Percentiles rank a stretch among this genome's conserved stretches.
Conservation (phyloP, 108 stramenopile species). For the Nitzschia inconspicua region DNA sequence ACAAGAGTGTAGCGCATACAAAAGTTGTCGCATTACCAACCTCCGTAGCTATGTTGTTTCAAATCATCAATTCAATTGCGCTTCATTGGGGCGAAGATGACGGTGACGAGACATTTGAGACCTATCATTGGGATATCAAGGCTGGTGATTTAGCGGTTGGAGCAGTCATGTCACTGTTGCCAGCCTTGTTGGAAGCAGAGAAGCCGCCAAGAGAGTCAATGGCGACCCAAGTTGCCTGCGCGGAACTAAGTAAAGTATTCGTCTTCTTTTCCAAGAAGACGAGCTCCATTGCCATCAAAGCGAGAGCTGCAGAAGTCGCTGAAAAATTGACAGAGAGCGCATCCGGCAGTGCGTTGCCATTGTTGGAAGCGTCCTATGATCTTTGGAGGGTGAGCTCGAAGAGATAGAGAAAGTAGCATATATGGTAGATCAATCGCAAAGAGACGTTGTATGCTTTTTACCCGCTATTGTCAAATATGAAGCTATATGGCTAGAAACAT, state of each 20-base stretch:
- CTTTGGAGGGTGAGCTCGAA: no score
- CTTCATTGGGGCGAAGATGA: slow-evolving; percentile 26
- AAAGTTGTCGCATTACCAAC: slow-evolving; percentile 39
- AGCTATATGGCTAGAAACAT: no score
- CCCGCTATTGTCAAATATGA: no score
- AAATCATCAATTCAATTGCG: slow-evolving; percentile 29
- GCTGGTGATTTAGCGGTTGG: slow-evolving; percentile 27
- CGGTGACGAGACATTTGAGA: background rate
- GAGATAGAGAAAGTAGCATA: no score
- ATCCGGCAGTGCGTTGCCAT: slow-evolving; percentile 7
- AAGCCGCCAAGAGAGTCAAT: slow-evolving; percentile 8
- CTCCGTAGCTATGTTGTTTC: slow-evolving; percentile 24
- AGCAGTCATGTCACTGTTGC: slow-evolving; percentile 17
- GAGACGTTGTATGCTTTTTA: no score
- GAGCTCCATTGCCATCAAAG: slow-evolving; percentile 19
- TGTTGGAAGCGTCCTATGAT: slow-evolving; percentile 32
- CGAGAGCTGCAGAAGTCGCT: slow-evolving; percentile 18
- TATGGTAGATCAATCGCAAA: no score
- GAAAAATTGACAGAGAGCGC: slow-evolving; percentile 26
- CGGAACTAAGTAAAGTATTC: slow-evolving; percentile 22
- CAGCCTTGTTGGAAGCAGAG: slow-evolving; percentile 18
- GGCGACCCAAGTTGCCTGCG: slow-evolving; percentile 20
- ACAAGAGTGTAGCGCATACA: no score
- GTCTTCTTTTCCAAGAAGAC: slow-evolving; percentile 19
- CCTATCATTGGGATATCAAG: slow-evolving; percentile 22